Evolutionary conservation across 352 stramenopile species (phyloP).

Genomic region (Phytopythium helicoides): DNA sequence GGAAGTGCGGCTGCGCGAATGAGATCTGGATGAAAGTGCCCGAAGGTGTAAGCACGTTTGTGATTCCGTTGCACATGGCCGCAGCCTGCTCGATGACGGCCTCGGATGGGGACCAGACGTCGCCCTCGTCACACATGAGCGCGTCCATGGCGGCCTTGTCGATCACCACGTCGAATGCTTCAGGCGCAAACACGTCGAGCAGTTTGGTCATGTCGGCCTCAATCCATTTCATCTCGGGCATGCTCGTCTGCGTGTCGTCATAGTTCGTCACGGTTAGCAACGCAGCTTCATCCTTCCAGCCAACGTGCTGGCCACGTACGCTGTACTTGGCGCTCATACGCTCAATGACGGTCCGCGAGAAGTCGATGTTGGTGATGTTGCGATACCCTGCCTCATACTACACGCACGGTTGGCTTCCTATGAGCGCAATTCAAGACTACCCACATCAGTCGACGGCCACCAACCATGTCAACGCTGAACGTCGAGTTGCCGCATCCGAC

Average conservation of each 20-base stretch:
- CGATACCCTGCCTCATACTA: constrained; percentile 54
- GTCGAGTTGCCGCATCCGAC: constrained; percentile 79
- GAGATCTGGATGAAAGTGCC: constrained; percentile 76
- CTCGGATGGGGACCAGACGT: constrained; percentile 66
- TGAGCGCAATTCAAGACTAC: no score
- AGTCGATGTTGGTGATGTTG: constrained; percentile 77
- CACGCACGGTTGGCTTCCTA: no score
- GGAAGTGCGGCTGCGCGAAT: constrained; percentile 82
- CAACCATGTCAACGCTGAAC: constrained; percentile 69
- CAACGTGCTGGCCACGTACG: constrained; percentile 9
- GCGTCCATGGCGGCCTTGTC: constrained; percentile 88
- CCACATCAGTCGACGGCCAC: background rate
- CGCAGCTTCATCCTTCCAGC: background rate
- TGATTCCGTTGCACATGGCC: constrained; percentile 55
- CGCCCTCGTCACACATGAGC: constrained; percentile 70
- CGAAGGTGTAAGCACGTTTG: constrained; percentile 32
- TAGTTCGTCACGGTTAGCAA: constrained; percentile 1
- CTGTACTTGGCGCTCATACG: constrained; percentile 60
- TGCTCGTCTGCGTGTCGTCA: constrained; percentile 25
- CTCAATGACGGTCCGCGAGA: constrained; percentile 61
- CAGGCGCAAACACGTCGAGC: constrained; percentile 26
- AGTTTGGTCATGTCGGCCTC: constrained; percentile 63
- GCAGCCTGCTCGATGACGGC: constrained; percentile 40
- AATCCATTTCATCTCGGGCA: constrained; percentile 52
- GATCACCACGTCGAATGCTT: constrained; percentile 72